Base-by-base conservation (phyloP, 345 rosid species). In the Brassica nigra region DNA sequence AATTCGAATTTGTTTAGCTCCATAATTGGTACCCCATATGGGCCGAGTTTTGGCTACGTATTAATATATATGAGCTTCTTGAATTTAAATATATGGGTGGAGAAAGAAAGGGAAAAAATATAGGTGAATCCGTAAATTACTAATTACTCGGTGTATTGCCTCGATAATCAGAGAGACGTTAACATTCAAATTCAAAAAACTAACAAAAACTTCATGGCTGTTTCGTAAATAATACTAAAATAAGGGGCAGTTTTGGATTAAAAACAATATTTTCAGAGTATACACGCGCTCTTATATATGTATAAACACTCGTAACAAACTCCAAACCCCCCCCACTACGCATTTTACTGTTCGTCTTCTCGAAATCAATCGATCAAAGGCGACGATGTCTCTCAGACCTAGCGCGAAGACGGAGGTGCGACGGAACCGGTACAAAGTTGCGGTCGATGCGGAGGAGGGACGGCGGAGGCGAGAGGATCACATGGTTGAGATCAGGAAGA, bases 401-500 rank as follows among this genome's bases (percentile, higher is more conserved):
- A 86, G 77, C 84, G 87, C 89, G 8, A 91, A 89, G 88, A 75
- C 89, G 2, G 97, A 90, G 85, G 89, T 82, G 0, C 84, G 97
- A 11, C 69, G 91, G 74, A 91, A 88, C 72, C 77, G 82, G 77
- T 90, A 90, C 85, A 92, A 91, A 86, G 90, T 86, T 37, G 87
- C 91, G 58, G 92, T 90, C 10, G 91, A 89, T 15, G 91, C 91
- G 28, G 97, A 89, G 11, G 97, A 92, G 66, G 97, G 93, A 14
- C 86, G 95, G 49, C 84, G 97, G 79, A 87, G 95, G 70, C 83
- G 95, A 64, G 97, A 92, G 76, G 93, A 90, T 76, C 87, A 89
- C 57, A 88, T 90, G 95, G 95, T 92, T 42, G 95, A 92, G 92
- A 92, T 90, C 87, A 85, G 95, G 74, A 92, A 92, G 89, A 92